A percentile compares a stretch with the other conserved stretches of the same genome.
These are phyloP conservation scores for Crithidia sp. DNA, from an alignment of 208 protist genomes.

Conservation along the genomic window DNA sequence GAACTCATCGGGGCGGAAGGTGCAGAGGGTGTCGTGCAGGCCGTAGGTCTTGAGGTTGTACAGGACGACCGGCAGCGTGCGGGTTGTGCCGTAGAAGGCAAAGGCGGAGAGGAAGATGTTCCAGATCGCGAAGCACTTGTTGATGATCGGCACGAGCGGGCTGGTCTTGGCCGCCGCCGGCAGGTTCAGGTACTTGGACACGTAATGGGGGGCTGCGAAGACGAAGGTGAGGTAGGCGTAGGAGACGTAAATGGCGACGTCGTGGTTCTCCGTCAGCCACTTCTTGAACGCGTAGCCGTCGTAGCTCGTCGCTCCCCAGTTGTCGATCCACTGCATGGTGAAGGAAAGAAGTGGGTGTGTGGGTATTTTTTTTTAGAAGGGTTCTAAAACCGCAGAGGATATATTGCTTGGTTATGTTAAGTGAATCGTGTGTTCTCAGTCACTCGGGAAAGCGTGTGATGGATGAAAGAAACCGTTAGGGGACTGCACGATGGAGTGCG, in stretches of 20 bases:
- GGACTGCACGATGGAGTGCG: too few species aligned
- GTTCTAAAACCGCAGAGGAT: not conserved
- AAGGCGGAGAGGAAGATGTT: constrained; percentile 91
- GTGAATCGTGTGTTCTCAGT: too few species aligned
- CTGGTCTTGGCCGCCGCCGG: constrained; percentile 37
- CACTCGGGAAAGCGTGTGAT: too few species aligned
- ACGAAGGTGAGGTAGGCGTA: constrained; percentile 54
- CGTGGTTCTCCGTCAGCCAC: constrained; percentile 63
- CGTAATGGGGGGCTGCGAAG: constrained; percentile 41
- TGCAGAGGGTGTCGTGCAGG: constrained; percentile 70
- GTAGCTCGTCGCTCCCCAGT: constrained; percentile 57
- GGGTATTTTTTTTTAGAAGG: not conserved
- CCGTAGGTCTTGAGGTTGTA: constrained; percentile 47
- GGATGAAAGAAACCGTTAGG: too few species aligned
- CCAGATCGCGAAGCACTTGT: constrained; percentile 78
- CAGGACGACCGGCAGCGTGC: constrained; percentile 51
- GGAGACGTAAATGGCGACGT: constrained; percentile 60
- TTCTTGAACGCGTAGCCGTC: constrained; percentile 65
- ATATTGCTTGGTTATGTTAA: not conserved
- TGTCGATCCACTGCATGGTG: constrained; percentile 51
- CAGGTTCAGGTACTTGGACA: constrained; percentile 36
- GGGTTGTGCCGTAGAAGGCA: constrained; percentile 76
- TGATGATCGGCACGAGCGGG: constrained; percentile 36
- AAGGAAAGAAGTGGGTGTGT: not conserved
- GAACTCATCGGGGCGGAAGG: constrained; percentile 54